Conservation (phyloP, 345 rosid genomes). For the Brassica nigra region DNA sequence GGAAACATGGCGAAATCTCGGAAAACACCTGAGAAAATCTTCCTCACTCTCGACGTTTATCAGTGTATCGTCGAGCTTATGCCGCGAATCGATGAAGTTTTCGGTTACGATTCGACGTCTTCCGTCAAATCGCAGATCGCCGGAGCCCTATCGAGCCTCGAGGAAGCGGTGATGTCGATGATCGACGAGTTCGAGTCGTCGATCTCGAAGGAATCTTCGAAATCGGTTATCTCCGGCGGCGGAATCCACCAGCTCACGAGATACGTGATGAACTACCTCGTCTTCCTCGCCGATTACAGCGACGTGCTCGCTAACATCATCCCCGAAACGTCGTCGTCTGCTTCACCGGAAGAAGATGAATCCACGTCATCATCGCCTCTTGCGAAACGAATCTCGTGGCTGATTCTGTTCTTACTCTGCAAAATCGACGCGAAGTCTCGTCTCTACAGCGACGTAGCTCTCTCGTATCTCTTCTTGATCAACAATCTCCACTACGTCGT, state of each 20-base stretch:
- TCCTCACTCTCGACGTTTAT: slow-evolving; percentile 67
- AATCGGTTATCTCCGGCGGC: slow-evolving; percentile 44
- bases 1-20: slow-evolving; percentile 51
- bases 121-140: slow-evolving; percentile 45
- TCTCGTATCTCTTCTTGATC: slow-evolving; percentile 70
- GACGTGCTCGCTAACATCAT: slow-evolving; percentile 44
- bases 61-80: slow-evolving; percentile 49
- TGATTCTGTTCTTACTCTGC: slow-evolving; percentile 70
- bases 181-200: slow-evolving; percentile 62
- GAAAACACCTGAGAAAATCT: slow-evolving; percentile 74
- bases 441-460: slow-evolving; percentile 59
- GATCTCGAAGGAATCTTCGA: slow-evolving; percentile 60
- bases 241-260: slow-evolving; percentile 61
- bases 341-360: slow-evolving; percentile 7
- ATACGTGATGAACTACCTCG: slow-evolving; percentile 57
- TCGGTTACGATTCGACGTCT: slow-evolving; percentile 51
- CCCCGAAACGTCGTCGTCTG: slow-evolving; percentile 41
- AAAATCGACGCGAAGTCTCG: slow-evolving; percentile 70
- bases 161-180: slow-evolving; percentile 51
- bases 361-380: slow-evolving; percentile 28
- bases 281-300: slow-evolving; percentile 64
- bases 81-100: slow-evolving; percentile 57
- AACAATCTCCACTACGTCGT: slow-evolving; percentile 79
- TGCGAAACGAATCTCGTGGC: slow-evolving; percentile 56
- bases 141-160: slow-evolving; percentile 46